Conservation (phyloP, 371 early-diverging fungal genomes). For the Batrachochytrium dendrobatidis region DNA sequence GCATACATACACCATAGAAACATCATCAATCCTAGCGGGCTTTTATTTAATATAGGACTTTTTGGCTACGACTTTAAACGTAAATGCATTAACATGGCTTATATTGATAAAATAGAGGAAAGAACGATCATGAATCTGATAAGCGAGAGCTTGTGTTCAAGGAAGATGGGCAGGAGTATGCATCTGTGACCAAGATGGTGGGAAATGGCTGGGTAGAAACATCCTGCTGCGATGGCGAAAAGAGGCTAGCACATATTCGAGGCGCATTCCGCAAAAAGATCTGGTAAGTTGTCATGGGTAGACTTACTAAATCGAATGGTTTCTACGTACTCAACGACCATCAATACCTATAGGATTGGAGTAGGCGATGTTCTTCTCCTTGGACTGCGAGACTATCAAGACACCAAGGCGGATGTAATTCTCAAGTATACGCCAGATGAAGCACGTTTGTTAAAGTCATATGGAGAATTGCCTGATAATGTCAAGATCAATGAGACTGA, state of each 20-base stretch:
- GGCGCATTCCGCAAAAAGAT: constrained; percentile 98
- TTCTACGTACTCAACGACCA: neutral
- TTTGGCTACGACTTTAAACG: no score
- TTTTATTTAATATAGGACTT: no score
- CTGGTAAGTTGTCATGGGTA: constrained; percentile 27
- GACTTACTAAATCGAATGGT: neutral
- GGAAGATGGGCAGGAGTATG: constrained; percentile 97
- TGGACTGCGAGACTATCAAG: constrained; percentile 94
- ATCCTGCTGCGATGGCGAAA: constrained; percentile 88
- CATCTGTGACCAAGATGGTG: constrained; percentile 87
- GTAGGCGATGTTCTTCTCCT: constrained; percentile 94
- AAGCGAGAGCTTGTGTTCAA: constrained; percentile 94
- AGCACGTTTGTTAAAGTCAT: constrained; percentile 90
- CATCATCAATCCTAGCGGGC: no score
- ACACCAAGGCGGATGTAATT: constrained; percentile 95
- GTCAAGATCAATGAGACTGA: constrained; percentile 49
- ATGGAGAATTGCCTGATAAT: constrained; percentile 96
- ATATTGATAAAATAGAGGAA: no score
- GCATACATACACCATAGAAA: no score
- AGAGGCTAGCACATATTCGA: constrained; percentile 92
- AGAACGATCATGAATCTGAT: constrained; percentile 90
- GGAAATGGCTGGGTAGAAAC: constrained; percentile 96
- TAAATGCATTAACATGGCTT: no score
- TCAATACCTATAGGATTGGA: constrained; percentile 66
- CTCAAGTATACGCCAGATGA: constrained; percentile 97